Base-by-base conservation (phyloP, 228 moss, liverwort and hornwort genomes). In the Sphagnum fallax region DNA sequence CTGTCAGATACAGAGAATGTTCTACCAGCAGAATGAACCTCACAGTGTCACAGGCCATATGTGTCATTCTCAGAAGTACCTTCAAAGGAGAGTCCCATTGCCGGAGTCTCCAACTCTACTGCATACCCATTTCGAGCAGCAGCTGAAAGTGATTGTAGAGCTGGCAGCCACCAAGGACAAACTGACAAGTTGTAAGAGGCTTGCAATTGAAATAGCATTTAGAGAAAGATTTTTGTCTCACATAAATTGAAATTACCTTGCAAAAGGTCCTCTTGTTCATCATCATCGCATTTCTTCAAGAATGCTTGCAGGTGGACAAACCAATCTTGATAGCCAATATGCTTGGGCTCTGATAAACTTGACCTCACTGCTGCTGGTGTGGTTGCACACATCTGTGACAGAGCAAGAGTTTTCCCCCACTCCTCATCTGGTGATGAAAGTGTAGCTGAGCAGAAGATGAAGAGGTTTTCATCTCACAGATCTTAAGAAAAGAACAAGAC, bases 381-480 rank as follows among this genome's bases (percentile, higher is more conserved):
- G 9, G 75, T 74, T 52, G 72, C 79, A 13, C 79, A 74, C 10
- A 80, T 83, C 14, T 79, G 81, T 62, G 72, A 86, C 6, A 89
- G 81, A 16, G 89, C 89, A 49, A 89, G 71, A 11, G 81, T 86
- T 63, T 89, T 89, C 47, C 86, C 86, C 89, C 89, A 89, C 63
- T 89, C 89, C 72, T 77, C 83, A 65, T 89, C 89, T 63, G 74
- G 63, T 49, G 69, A 77, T 5, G 67, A 61, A 6, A 62, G 51
- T 47, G 60, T 11, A 14, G 66, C 75, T 53, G 53, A 53, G 6
- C 6, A 53, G 6, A 53, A 53, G 11, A 53, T n/a, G n/a, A n/a
- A n/a, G n/a, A n/a, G n/a, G n/a, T n/a, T n/a, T n/a, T n/a, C n/a
- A n/a, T n/a, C n/a, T n/a, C n/a, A n/a, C n/a, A n/a, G n/a, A n/a